Conservation (phyloP, 2,329 filamentous ascomycete species). For the Pseudogymnoascus sp. region DNA sequence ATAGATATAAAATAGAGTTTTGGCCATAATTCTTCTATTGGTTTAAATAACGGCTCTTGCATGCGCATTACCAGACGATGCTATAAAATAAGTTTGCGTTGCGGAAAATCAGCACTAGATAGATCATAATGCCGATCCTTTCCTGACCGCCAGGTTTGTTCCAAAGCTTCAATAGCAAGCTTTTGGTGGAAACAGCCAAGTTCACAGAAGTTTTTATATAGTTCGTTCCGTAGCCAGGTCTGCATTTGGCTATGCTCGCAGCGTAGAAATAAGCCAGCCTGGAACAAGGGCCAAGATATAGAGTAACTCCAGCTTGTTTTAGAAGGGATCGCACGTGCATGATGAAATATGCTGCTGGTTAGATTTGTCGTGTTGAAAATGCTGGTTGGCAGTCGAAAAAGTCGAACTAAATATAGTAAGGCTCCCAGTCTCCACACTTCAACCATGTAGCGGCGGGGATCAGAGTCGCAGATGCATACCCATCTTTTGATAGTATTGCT, state of each 20-base stretch:
- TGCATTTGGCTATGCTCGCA: background rate
- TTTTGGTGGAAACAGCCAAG: background rate
- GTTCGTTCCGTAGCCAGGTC: background rate
- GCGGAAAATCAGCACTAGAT: background rate
- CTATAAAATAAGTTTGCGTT: background rate
- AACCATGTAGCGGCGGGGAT: background rate
- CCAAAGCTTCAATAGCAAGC: background rate
- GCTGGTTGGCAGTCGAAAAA: background rate
- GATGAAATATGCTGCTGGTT: background rate
- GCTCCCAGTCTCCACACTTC: background rate
- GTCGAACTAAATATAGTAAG: background rate
- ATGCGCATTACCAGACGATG: background rate
- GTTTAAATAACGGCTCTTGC: background rate
- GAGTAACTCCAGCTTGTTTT: background rate
- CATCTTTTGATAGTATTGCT: background rate
- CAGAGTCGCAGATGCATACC: background rate
- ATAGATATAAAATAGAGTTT: background rate
- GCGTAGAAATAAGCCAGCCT: background rate
- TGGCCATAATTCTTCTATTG: background rate
- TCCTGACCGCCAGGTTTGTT: background rate
- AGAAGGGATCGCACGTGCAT: background rate
- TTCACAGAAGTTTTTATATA: background rate
- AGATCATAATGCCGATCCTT: background rate
- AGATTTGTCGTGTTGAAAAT: background rate
- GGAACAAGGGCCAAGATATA: background rate